These are phyloP conservation scores for Candida fluviatilis DNA, from an alignment of 805 yeast genomes.

Conservation along the genomic window DNA sequence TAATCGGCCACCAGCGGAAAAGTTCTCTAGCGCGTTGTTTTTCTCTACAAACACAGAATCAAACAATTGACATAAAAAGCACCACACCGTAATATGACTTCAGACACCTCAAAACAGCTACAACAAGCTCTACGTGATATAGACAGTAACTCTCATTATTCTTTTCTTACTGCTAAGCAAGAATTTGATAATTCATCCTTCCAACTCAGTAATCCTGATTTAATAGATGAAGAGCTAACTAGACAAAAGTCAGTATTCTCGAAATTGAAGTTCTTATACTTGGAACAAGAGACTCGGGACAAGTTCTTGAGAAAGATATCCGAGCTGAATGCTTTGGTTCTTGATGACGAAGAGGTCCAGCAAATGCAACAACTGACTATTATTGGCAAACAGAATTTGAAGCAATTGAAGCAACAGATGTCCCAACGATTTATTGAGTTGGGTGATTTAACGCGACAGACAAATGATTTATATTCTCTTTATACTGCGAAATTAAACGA, in stretches of 20 bases:
- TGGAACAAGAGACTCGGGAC: conserved; percentile 71
- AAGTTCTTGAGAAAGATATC: conserved; percentile 54
- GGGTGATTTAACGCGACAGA: conserved; percentile 23
- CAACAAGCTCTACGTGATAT: not conserved
- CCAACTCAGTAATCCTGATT: conserved; percentile 23
- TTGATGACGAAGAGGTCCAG: conserved; percentile 15
- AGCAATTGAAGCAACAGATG: conserved; percentile 21
- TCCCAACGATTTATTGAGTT: conserved; percentile 24
- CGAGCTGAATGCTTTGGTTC: conserved; percentile 11
- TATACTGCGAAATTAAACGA: conserved; percentile 21
- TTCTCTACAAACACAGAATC: no score
- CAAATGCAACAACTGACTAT: conserved; percentile 18
- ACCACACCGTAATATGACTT: not conserved
- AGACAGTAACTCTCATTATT: not conserved
- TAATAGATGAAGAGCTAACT: conserved; percentile 30
- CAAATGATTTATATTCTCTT: conserved; percentile 19
- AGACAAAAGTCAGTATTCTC: conserved; percentile 42
- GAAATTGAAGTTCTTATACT: conserved; percentile 57
- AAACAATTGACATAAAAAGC: not conserved
- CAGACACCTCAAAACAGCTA: not conserved
- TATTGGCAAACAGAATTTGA: conserved; percentile 19
- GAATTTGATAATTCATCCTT: conserved; percentile 12
- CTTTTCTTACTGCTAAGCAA: conserved; percentile 9
- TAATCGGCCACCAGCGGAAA: no score
- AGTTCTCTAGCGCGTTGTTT: no score